phyloP scores from a whole-genome alignment of 2,329 filamentous ascomycete species.

The Fusarium mangiferae region DNA sequence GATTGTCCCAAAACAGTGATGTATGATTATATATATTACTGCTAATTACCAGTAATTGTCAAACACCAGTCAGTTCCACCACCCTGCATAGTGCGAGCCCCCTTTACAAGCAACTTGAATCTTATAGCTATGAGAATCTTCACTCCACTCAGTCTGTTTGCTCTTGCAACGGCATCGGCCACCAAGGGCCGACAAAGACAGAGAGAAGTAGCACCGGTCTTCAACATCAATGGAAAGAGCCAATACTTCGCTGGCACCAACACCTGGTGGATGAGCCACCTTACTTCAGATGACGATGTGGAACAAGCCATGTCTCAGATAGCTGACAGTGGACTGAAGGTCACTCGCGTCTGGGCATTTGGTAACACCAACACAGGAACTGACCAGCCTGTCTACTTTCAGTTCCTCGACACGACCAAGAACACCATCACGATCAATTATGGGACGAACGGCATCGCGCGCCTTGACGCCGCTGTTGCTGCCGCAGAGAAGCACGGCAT shows the following conservation, averaged over 20 bases:
- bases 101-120: not conserved
- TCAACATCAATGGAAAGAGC: not conserved
- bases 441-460: not conserved
- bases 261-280: conserved; percentile 7
- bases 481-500: not conserved
- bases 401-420: not conserved
- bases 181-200: not conserved
- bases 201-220: not conserved
- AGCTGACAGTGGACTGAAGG: not conserved
- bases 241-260: conserved; percentile 5
- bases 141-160: not conserved
- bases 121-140: not conserved
- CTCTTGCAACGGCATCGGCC: not conserved
- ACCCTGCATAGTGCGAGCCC: not conserved
- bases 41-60: no score
- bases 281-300: not conserved
- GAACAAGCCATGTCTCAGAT: conserved; percentile 9
- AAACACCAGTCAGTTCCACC: no score
- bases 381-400: conserved; percentile 1
- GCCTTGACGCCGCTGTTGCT: not conserved
- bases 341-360: not conserved
- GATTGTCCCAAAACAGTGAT: not conserved
- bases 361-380: not conserved
- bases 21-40: not conserved
- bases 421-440: not conserved